A percentile compares a stretch with the other conserved stretches of the same genome.
These are phyloP conservation scores for Aspergillus ochraceus DNA, from an alignment of 2,329 filamentous ascomycete genomes.

Conservation along the genomic window DNA sequence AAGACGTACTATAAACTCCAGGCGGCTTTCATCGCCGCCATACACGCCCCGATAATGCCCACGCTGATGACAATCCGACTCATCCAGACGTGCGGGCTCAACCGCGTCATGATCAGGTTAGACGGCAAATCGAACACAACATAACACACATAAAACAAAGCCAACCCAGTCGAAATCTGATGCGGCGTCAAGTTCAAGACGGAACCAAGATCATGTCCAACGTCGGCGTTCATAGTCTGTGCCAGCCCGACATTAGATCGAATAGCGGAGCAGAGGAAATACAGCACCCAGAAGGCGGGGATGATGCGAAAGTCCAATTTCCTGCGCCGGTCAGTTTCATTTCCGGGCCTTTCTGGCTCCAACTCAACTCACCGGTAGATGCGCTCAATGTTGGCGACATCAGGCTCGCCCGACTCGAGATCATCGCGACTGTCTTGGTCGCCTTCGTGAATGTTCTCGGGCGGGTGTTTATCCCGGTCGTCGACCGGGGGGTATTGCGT, in stretches of 20 bases:
- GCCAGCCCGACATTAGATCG: conserved; percentile 88
- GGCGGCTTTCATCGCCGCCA: conserved; percentile 75
- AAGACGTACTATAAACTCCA: conserved; percentile 75
- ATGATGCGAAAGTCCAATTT: conserved; percentile 61
- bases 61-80: conserved; percentile 85
- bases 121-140: conserved; percentile 87
- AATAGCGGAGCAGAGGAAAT: conserved; percentile 90
- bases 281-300: conserved; percentile 82
- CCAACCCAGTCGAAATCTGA: conserved; percentile 79
- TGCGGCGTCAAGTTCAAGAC: conserved; percentile 69
- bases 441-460: conserved; percentile 5
- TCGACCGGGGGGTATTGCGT: neutral
- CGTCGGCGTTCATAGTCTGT: conserved; percentile 82
- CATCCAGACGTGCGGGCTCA: conserved; percentile 90
- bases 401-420: conserved; percentile 27
- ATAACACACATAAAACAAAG: conserved; percentile 90
- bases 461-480: conserved; percentile 7
- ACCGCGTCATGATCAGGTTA: conserved; percentile 81
- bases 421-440: conserved; percentile 15
- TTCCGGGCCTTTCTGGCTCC: neutral
- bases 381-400: conserved; percentile 36
- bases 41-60: conserved; percentile 78
- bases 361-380: conserved; percentile 34
- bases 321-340: conserved; percentile 27
- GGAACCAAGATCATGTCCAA: conserved; percentile 72